A percentile compares a stretch with the other conserved stretches of the same genome.
phyloP scores from a whole-genome alignment of 1,284 basidiomycete genomes.

The Papiliotrema terrestris region DNA sequence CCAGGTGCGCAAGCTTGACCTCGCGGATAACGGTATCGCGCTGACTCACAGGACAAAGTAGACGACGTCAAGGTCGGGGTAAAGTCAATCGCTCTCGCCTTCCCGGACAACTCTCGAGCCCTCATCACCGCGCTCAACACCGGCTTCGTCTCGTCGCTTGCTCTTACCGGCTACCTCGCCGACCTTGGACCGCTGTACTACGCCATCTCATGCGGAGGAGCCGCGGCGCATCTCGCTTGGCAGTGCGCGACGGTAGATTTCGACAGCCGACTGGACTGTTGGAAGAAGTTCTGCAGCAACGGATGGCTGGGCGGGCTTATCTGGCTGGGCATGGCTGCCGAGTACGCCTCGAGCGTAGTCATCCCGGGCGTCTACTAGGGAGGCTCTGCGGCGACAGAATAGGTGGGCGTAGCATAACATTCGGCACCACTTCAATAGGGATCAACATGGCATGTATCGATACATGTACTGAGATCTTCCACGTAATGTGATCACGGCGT shows the following conservation, averaged over 20 bases:
- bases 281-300: conserved; percentile 85
- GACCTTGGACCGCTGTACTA: conserved; percentile 76
- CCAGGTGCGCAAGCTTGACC: conserved; percentile 58
- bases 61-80: conserved; percentile 89
- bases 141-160: conserved; percentile 69
- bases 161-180: conserved; percentile 74
- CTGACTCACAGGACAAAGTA: conserved; percentile 68
- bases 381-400: background rate
- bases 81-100: conserved; percentile 89
- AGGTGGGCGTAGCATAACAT: background rate
- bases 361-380: conserved; percentile 14
- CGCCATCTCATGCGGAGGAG: conserved; percentile 64
- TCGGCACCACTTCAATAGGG: background rate
- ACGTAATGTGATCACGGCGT: conserved; percentile 7
- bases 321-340: conserved; percentile 75
- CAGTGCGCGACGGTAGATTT: conserved; percentile 77
- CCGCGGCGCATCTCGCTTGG: conserved; percentile 73
- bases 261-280: conserved; percentile 76
- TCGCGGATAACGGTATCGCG: background rate
- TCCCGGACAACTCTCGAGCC: conserved; percentile 70
- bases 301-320: conserved; percentile 85
- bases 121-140: conserved; percentile 73
- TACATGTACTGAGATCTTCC: background rate
- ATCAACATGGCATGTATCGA: background rate
- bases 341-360: conserved; percentile 58